Base-by-base conservation (phyloP, 2,329 filamentous ascomycete species). In the Albifimbria verrucaria region DNA sequence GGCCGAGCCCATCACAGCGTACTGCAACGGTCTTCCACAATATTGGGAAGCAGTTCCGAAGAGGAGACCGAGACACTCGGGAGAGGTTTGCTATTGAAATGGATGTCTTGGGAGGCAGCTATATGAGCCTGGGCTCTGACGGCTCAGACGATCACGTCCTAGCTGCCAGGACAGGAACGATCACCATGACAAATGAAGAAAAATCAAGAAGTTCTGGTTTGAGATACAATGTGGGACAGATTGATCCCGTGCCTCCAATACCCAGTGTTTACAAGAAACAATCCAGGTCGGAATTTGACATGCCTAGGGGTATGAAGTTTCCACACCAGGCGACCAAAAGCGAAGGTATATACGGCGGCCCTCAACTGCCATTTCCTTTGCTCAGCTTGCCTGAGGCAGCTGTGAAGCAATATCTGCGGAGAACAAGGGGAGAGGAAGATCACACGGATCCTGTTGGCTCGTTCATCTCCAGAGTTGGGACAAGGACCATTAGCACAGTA, bases 361-460 rank as follows among this genome's bases (percentile, higher is more conserved):
- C 65, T 3, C 63, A 59, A 2, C 61, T 73, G 2, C 69, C 65
- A 1, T 73, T 73, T 32, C 63, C 65, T 10, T 62, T 74, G 12
- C 67, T 74, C 46, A 71, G 70, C 50, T 59, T 74, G 17, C 65
- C 66, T 1, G 70, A 72, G 32, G 71, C 71, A 15, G 69, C 70
- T 2, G 63, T 62, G 54, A 24, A 68, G 18, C 71, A 72, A 45
- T 62, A 62, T 7, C 59, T 64, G 22, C 66, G 69, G 20, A 55
- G 67, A 41, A 62, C 67, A 18, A 54, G 67, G 15, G 70, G 70
- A 7, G 67, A 72, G 46, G 70, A 72, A 50, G 71, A 73, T 32
- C 69, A 72, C 46, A 72, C 67, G 1, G 64, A 70, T 28, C 53
- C 58, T 3, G 62, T 57, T 2, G 53, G 56, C 1, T 63, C 61